Conservation (phyloP, 805 yeast species). For the Metschnikowia hibisci region DNA sequence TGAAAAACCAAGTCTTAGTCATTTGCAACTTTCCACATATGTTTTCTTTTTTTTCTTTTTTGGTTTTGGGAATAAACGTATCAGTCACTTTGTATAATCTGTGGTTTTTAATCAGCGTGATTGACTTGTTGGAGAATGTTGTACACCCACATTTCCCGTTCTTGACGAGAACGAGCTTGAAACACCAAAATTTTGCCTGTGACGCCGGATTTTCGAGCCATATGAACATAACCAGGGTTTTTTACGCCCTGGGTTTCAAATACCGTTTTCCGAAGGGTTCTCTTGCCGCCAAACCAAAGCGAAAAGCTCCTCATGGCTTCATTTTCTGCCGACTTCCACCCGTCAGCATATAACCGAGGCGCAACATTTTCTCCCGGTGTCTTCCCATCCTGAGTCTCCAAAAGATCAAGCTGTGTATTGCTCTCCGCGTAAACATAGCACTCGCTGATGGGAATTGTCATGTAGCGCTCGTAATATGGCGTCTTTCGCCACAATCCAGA, state of each 20-base stretch:
- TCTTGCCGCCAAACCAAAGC: slow-evolving; percentile 72
- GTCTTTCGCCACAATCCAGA: slow-evolving; percentile 46
- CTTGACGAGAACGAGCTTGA: slow-evolving; percentile 77
- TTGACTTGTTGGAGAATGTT: slow-evolving; percentile 44
- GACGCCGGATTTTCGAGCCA: slow-evolving; percentile 56
- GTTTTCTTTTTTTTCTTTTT: too few relatives aligned
- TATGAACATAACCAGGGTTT: slow-evolving; percentile 43
- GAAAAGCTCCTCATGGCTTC: slow-evolving; percentile 76
- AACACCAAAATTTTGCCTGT: slow-evolving; percentile 69
- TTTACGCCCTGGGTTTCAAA: slow-evolving; percentile 16
- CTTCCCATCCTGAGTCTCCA: slow-evolving; percentile 40
- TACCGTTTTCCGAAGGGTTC: slow-evolving; percentile 9
- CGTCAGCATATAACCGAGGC: slow-evolving; percentile 76
- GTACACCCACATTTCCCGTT: slow-evolving; percentile 78
- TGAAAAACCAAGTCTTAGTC: neutral
- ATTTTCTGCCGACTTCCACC: slow-evolving; percentile 79
- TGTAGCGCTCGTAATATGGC: slow-evolving; percentile 47
- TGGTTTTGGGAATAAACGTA: too few relatives aligned
- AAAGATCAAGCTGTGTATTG: slow-evolving; percentile 53
- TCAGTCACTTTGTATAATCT: too few relatives aligned
- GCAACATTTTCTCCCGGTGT: slow-evolving; percentile 54
- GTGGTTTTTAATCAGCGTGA: slow-evolving; percentile 20
- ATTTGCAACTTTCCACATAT: too few relatives aligned
- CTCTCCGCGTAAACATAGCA: slow-evolving; percentile 78
- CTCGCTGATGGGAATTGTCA: slow-evolving; percentile 58